phyloP scores from a whole-genome alignment of 2,329 filamentous ascomycete genomes.

The Colletotrichum eremochloae region DNA sequence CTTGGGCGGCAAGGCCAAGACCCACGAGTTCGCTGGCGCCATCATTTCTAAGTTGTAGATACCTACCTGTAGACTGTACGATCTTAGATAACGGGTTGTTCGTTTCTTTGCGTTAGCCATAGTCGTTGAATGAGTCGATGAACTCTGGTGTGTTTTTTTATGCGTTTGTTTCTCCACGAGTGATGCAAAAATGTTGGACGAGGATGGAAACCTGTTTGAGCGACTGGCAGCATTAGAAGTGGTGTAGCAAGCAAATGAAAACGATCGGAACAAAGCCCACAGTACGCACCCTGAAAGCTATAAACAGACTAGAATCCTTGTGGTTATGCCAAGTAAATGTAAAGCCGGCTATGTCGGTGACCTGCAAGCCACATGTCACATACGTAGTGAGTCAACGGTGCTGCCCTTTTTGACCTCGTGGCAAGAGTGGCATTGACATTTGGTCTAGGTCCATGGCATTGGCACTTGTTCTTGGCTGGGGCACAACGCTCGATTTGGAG shows the following conservation, averaged over 20 bases:
- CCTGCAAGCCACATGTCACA: too few species aligned
- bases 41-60: constrained; percentile 81
- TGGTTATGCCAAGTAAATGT: too few species aligned
- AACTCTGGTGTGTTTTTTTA: constrained; percentile 13
- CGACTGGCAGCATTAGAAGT: constrained; percentile 1
- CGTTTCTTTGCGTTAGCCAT: constrained; percentile 41
- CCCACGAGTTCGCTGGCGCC: constrained; percentile 90
- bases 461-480: constrained; percentile 14
- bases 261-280: too few species aligned
- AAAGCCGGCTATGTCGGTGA: too few species aligned
- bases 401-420: too few species aligned
- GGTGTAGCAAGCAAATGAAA: neutral
- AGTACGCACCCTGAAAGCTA: too few species aligned
- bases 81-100: constrained; percentile 37
- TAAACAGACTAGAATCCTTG: too few species aligned
- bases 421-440: too few species aligned
- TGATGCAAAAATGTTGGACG: neutral
- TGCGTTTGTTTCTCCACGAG: constrained; percentile 3
- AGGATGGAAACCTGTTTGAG: neutral
- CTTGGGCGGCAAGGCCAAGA: constrained; percentile 96
- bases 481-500: constrained; percentile 36
- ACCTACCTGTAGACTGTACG: constrained; percentile 44
- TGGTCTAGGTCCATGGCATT: neutral
- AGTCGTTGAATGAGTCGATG: constrained; percentile 42
- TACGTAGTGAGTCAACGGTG: too few species aligned